A percentile compares a stretch with the other conserved stretches of the same genome.
Evolutionary conservation across 1,284 basidiomycete species (phyloP).

Genomic region (Polyporus tsugae): DNA sequence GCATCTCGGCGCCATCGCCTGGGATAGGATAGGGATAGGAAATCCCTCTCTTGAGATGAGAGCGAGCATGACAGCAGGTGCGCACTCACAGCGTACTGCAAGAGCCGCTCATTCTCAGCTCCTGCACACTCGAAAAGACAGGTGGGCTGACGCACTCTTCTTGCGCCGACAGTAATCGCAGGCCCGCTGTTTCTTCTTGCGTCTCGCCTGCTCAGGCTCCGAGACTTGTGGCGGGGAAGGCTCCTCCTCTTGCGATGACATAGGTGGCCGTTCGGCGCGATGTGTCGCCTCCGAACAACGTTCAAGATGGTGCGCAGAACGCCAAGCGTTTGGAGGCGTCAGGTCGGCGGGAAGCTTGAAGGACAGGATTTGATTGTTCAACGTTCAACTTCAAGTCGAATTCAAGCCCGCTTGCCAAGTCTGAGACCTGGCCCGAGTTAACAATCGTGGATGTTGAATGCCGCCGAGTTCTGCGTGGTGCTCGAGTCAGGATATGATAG

Average conservation of each 20-base stretch:
- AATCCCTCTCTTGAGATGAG: not conserved
- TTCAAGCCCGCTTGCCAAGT: no score
- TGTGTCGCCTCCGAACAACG: not conserved
- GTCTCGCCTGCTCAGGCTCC: slow-evolving; percentile 2
- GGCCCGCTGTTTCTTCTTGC: slow-evolving; percentile 57
- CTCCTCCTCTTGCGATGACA: slow-evolving; percentile 13
- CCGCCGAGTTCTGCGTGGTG: not conserved
- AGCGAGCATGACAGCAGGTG: slow-evolving; percentile 4
- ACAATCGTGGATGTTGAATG: no score
- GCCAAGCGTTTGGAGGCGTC: not conserved
- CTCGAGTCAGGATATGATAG: not conserved
- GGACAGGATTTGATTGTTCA: no score
- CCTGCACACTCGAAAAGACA: not conserved
- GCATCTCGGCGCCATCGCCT: slow-evolving; percentile 54
- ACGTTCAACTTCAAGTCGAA: no score
- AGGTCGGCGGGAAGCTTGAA: no score
- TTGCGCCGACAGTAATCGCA: slow-evolving; percentile 79
- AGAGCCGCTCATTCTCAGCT: not conserved
- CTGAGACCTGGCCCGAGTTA: no score
- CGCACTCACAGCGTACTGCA: slow-evolving; percentile 22
- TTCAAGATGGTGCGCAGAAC: not conserved
- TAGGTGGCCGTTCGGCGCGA: not conserved
- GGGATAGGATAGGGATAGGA: not conserved
- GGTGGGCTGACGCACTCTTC: slow-evolving; percentile 61
- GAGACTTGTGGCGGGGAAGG: not conserved